Evolutionary conservation across 73 alveolate genomes (phyloP).

Genomic region (Tetrahymena thermophila): DNA sequence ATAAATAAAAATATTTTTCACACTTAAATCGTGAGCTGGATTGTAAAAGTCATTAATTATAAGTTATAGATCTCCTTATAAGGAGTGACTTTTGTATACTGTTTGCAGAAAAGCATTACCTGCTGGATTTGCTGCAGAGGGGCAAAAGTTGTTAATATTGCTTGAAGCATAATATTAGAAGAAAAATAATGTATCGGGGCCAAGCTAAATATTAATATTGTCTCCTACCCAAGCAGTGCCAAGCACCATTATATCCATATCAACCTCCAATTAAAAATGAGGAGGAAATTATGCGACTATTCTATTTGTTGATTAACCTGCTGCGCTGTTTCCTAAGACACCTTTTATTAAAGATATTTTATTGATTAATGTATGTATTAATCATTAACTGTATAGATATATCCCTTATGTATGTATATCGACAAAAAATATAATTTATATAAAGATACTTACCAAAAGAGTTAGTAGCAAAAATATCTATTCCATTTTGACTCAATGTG

Average conservation of each 20-base stretch:
- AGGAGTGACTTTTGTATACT: not conserved
- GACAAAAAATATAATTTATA: not conserved
- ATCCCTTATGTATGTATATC: not conserved
- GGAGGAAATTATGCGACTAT: not conserved
- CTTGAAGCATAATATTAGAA: not conserved
- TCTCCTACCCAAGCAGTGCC: not conserved
- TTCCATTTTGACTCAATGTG: not conserved
- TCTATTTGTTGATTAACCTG: not conserved
- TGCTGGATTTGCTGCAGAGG: not conserved
- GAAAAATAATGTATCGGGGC: not conserved
- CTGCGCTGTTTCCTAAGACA: not conserved
- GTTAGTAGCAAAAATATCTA: not conserved
- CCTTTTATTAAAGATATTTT: not conserved
- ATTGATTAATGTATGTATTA: not conserved
- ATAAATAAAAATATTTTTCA: not conserved
- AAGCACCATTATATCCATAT: not conserved
- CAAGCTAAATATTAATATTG: not conserved
- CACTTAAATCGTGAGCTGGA: not conserved
- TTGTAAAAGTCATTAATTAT: not conserved
- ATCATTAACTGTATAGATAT: too few relatives aligned
- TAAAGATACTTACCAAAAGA: not conserved
- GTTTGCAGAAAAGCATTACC: not conserved
- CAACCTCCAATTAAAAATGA: not conserved
- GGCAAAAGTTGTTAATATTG: not conserved
- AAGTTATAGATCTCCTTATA: not conserved